These are phyloP conservation scores for Chaetoceros muelleri DNA, from an alignment of 108 stramenopile genomes.

Conservation along the genomic window DNA sequence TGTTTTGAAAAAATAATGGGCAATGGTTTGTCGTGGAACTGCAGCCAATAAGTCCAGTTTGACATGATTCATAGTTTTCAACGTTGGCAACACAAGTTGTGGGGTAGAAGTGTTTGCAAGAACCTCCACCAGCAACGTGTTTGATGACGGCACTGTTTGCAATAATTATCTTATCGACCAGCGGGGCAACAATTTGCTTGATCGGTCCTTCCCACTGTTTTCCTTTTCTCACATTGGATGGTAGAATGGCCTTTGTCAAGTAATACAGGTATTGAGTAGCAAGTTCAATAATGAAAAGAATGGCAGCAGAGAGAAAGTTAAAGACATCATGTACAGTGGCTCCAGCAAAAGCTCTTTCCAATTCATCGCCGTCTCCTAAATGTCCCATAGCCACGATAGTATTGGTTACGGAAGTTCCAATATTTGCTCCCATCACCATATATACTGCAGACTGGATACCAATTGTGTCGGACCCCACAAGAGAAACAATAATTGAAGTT, in stretches of 20 bases:
- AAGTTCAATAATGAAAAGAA: constrained; percentile 53
- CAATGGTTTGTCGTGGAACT: constrained; percentile 28
- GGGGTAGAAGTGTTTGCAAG: constrained; percentile 29
- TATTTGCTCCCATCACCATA: constrained; percentile 80
- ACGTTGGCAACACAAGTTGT: constrained; percentile 19
- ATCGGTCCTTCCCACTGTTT: constrained; percentile 42
- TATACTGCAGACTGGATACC: no score
- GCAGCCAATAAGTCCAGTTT: constrained; percentile 30
- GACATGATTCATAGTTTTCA: constrained; percentile 21
- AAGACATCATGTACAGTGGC: constrained; percentile 64
- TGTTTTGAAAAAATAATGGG: constrained; percentile 45
- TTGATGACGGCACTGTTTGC: constrained; percentile 48
- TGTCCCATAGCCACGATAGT: constrained; percentile 55
- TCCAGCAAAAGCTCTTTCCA: constrained; percentile 59
- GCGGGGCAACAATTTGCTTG: constrained; percentile 38
- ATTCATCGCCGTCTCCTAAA: constrained; percentile 41
- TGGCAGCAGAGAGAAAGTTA: constrained; percentile 46
- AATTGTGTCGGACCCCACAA: no score
- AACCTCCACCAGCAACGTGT: constrained; percentile 25
- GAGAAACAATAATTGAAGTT: no score
- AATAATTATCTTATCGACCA: constrained; percentile 29
- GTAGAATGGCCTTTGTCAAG: constrained; percentile 36
- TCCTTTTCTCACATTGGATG: constrained; percentile 13
- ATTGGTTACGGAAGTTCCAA: constrained; percentile 58
- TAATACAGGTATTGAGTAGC: constrained; percentile 21